A percentile compares a stretch with the other conserved stretches of the same genome.
phyloP scores from a whole-genome alignment of 2,329 filamentous ascomycete genomes.

The Scopulariopsis brevicaulis region DNA sequence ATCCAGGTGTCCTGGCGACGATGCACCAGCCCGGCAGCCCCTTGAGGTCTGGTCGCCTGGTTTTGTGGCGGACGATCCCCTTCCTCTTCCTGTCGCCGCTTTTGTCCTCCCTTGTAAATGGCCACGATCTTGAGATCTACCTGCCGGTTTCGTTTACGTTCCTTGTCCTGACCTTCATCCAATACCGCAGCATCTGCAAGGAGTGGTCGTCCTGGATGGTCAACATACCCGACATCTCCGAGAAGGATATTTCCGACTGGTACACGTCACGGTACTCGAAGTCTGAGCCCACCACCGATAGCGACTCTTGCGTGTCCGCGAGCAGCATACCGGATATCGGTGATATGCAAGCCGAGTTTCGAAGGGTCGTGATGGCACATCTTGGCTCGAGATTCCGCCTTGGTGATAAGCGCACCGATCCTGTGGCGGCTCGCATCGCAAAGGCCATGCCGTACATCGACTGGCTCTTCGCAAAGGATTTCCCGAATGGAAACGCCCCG shows the following conservation, averaged over 20 bases:
- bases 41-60: constrained; percentile 43
- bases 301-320: constrained; percentile 11
- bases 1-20: constrained; percentile 23
- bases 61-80: constrained; percentile 43
- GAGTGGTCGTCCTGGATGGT: constrained; percentile 49
- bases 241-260: constrained; percentile 37
- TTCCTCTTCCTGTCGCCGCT: constrained; percentile 45
- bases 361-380: constrained; percentile 16
- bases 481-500: constrained; percentile 13
- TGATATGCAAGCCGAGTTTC: constrained; percentile 13
- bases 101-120: constrained; percentile 37
- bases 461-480: constrained; percentile 23
- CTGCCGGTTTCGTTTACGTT: constrained; percentile 41
- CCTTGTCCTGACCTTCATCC: constrained; percentile 35
- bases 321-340: neutral
- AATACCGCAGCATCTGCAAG: constrained; percentile 39
- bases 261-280: constrained; percentile 19
- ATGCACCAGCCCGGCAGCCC: constrained; percentile 42
- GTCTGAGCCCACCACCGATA: constrained; percentile 5
- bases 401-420: constrained; percentile 7
- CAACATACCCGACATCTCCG: constrained; percentile 34
- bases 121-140: constrained; percentile 44
- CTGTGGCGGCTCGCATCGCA: constrained; percentile 12
- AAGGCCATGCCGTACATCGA: constrained; percentile 19
- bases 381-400: neutral